Evolutionary conservation across 148 eudicot genomes (phyloP).

Genomic region (Simmondsia chinensis): DNA sequence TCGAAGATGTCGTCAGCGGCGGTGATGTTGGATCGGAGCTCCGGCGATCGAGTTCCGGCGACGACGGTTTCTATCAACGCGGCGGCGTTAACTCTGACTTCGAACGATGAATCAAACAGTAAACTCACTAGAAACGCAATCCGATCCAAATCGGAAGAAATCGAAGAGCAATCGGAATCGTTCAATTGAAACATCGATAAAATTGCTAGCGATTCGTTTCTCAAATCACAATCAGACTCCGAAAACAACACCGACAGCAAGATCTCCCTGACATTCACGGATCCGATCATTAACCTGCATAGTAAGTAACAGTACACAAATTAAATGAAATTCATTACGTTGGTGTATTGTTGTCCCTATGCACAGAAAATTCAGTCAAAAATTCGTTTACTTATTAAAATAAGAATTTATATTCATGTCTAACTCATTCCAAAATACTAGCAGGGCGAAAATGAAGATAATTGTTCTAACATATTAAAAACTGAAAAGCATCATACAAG

Average conservation of each 20-base stretch:
- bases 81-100: constrained; percentile 61
- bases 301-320: no score
- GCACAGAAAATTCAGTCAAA: no score
- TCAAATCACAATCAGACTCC: constrained; percentile 27
- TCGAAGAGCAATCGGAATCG: constrained; percentile 31
- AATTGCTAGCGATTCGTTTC: constrained; percentile 44
- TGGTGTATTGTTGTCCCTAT: no score
- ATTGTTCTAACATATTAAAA: no score
- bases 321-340: no score
- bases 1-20: constrained; percentile 37
- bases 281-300: constrained; percentile 33
- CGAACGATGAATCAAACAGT: constrained; percentile 37
- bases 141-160: constrained; percentile 30
- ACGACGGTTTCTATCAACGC: constrained; percentile 45
- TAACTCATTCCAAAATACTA: no score
- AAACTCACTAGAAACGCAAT: constrained; percentile 28
- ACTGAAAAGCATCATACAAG: no score
- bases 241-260: constrained; percentile 20
- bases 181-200: constrained; percentile 32
- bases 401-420: no score
- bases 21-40: constrained; percentile 37
- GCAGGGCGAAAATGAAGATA: no score
- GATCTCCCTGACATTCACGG: constrained; percentile 19
- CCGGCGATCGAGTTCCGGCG: constrained; percentile 59
- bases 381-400: no score